A percentile compares a stretch with the other conserved stretches of the same genome.
Evolutionary conservation across 2,329 filamentous ascomycete genomes (phyloP).

Genomic region (Botrytis tulipae): DNA sequence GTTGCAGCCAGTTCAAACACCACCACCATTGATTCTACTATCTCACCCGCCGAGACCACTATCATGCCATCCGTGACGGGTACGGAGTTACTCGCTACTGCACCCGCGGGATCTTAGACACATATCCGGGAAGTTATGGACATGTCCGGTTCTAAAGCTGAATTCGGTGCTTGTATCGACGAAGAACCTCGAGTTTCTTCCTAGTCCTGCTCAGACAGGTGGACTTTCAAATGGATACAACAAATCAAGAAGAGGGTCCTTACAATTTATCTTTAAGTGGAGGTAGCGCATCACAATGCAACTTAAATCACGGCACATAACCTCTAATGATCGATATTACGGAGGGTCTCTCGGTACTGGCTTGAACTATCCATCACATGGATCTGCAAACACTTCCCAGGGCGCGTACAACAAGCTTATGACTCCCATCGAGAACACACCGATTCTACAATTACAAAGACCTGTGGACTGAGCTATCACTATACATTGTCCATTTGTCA

Average conservation of each 20-base stretch:
- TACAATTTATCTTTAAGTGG: neutral
- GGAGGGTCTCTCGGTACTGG: accelerated
- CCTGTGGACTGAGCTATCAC: neutral
- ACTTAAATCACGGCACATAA: neutral
- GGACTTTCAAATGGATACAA: neutral
- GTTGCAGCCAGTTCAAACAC: neutral
- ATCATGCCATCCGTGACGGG: neutral
- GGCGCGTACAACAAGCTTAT: neutral
- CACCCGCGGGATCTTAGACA: neutral
- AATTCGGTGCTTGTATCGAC: neutral
- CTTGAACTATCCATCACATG: neutral
- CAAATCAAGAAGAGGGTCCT: neutral
- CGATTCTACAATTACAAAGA: neutral
- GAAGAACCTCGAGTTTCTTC: neutral
- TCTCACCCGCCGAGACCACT: neutral
- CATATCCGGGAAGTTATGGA: neutral
- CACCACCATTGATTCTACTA: neutral
- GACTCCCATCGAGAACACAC: neutral
- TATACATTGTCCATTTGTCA: neutral
- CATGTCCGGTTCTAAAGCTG: neutral
- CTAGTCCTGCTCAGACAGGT: neutral
- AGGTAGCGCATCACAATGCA: neutral
- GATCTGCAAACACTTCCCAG: neutral
- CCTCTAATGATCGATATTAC: neutral
- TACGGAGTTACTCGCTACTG: neutral